Evolutionary conservation across 2,329 filamentous ascomycete genomes (phyloP).

Genomic region (Cladobotryum protrusum): DNA sequence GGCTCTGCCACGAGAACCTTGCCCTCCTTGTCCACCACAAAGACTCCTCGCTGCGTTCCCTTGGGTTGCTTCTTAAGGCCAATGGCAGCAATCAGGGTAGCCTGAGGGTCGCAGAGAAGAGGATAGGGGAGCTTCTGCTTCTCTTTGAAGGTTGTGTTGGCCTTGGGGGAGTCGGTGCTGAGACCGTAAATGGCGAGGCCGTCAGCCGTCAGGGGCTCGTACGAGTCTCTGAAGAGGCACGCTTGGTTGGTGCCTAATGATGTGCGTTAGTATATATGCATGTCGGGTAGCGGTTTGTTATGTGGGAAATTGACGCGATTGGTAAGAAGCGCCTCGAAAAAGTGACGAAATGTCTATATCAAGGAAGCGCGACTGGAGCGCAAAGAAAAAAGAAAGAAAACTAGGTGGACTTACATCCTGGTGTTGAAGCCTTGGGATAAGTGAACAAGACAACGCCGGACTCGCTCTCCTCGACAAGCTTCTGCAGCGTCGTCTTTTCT

Average conservation of each 20-base stretch:
- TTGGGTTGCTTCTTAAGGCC: slow-evolving; percentile 82
- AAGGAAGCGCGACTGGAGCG: no score
- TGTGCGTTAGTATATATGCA: slow-evolving; percentile 3
- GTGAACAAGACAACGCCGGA: slow-evolving; percentile 87
- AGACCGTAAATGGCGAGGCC: slow-evolving; percentile 88
- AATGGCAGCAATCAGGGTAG: slow-evolving; percentile 73
- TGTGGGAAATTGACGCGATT: no score
- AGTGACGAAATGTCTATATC: no score
- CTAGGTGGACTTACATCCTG: slow-evolving; percentile 65
- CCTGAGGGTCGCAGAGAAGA: slow-evolving; percentile 74
- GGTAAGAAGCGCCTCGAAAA: no score
- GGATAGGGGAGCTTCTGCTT: slow-evolving; percentile 87
- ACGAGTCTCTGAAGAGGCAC: slow-evolving; percentile 86
- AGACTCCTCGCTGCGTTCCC: slow-evolving; percentile 80
- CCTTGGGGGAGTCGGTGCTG: slow-evolving; percentile 78
- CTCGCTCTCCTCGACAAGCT: slow-evolving; percentile 76
- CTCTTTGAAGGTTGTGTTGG: slow-evolving; percentile 86
- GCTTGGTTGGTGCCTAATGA: slow-evolving; percentile 81
- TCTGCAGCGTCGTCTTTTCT: slow-evolving; percentile 68
- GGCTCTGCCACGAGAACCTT: slow-evolving; percentile 70
- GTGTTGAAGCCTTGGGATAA: slow-evolving; percentile 90
- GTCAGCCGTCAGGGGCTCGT: slow-evolving; percentile 65
- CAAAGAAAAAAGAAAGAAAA: not conserved
- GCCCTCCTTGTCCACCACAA: slow-evolving; percentile 75
- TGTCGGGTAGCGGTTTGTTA: not conserved